Evolutionary conservation across 116 monocot species (phyloP).

Genomic region (Zostera marina): DNA sequence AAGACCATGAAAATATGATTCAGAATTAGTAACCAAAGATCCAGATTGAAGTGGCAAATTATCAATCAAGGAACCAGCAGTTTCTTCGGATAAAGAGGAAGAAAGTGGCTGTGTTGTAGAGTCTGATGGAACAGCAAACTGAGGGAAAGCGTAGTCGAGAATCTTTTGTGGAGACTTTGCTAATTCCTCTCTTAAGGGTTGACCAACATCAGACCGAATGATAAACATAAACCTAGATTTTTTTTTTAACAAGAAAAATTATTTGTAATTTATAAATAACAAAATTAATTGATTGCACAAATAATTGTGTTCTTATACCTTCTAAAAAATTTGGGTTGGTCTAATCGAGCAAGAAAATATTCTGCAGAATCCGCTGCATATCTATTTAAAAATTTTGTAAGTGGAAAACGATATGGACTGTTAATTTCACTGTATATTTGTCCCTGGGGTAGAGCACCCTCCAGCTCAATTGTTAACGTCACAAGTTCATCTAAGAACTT

Average conservation of each 20-base stretch:
- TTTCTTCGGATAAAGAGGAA: conserved; percentile 40
- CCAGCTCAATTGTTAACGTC: conserved; percentile 83
- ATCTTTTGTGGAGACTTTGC: conserved; percentile 88
- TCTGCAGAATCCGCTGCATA: conserved; percentile 86
- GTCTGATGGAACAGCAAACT: conserved; percentile 29
- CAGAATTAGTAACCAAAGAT: conserved; percentile 27
- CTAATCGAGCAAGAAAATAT: conserved; percentile 84
- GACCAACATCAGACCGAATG: conserved; percentile 79
- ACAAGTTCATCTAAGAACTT: conserved; percentile 97
- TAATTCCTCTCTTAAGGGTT: conserved; percentile 77
- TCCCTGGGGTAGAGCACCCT: conserved; percentile 78
- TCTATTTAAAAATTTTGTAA: conserved; percentile 89
- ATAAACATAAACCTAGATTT: conserved; percentile 86
- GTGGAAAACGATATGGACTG: conserved; percentile 85
- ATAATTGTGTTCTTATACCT: conserved; percentile 16
- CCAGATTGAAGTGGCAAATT: conserved; percentile 19
- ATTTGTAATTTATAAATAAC: not conserved
- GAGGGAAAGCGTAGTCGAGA: conserved; percentile 73
- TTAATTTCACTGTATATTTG: conserved; percentile 99
- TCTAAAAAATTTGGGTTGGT: conserved; percentile 81
- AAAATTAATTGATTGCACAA: not conserved
- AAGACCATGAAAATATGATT: conserved; percentile 91
- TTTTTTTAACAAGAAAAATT: not conserved
- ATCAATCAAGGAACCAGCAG: conserved; percentile 20
- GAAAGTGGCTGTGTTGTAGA: conserved; percentile 25